Evolutionary conservation across 2,329 filamentous ascomycete genomes (phyloP).

Genomic region (Fusarium heterosporum): DNA sequence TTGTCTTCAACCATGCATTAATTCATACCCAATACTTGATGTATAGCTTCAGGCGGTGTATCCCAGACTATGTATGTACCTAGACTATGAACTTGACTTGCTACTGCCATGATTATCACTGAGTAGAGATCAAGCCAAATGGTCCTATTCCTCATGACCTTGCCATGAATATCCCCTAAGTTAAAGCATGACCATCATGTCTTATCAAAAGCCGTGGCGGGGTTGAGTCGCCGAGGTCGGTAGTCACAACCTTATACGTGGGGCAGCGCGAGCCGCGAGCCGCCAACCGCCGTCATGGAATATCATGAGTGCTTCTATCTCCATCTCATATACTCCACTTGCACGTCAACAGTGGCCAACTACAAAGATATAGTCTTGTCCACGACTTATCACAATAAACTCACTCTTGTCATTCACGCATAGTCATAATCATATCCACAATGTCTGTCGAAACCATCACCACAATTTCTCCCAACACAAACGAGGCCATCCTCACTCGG

Average conservation of each 20-base stretch:
- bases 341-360: conserved; percentile 30
- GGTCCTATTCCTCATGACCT: background rate
- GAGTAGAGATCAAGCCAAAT: background rate
- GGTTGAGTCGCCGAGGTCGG: conserved; percentile 43
- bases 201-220: conserved; percentile 34
- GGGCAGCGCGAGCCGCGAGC: conserved; percentile 43
- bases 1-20: background rate
- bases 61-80: too few species aligned
- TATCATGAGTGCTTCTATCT: background rate
- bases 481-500: conserved; percentile 83
- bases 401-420: conserved; percentile 5
- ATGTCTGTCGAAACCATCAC: conserved; percentile 75
- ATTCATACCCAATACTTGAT: background rate
- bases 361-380: conserved; percentile 28
- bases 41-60: background rate
- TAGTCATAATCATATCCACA: conserved; percentile 18
- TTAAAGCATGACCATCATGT: background rate
- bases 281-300: conserved; percentile 35
- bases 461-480: conserved; percentile 92
- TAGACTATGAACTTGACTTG: background rate
- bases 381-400: conserved; percentile 7
- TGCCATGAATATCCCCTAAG: background rate
- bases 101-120: background rate
- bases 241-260: conserved; percentile 35
- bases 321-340: conserved; percentile 42